Percentiles rank a stretch among this genome's conserved stretches.
Conservation (phyloP, 768 basidiomycete species). For the Trametes cinnabarina region DNA sequence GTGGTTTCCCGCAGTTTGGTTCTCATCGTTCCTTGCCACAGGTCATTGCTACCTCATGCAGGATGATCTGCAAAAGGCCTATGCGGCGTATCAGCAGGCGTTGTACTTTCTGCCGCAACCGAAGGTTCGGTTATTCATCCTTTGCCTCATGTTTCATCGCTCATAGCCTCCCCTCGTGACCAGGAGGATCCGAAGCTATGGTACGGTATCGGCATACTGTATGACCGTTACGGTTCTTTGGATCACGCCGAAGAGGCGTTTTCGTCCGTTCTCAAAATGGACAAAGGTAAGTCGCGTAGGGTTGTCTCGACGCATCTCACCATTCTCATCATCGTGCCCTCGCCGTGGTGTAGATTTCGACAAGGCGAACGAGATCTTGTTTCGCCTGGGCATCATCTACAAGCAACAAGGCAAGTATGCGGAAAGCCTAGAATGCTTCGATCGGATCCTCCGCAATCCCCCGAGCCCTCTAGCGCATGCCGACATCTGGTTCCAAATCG, state of each 20-base stretch:
- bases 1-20: slow-evolving; percentile 11
- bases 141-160: slow-evolving; percentile 6
- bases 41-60: slow-evolving; percentile 99
- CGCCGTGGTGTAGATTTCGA: slow-evolving; percentile 70
- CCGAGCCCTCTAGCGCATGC: slow-evolving; percentile 94
- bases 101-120: slow-evolving; percentile 94
- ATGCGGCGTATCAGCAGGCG: slow-evolving; percentile 97
- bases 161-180: slow-evolving; percentile 11
- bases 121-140: slow-evolving; percentile 53
- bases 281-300: slow-evolving; percentile 67
- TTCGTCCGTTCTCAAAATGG: slow-evolving; percentile 93
- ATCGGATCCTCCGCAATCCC: slow-evolving; percentile 93
- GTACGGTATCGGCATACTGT: slow-evolving; percentile 99
- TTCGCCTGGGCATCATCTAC: slow-evolving; percentile 98
- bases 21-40: slow-evolving; percentile 32
- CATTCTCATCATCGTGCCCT: slow-evolving; percentile 15
- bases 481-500: slow-evolving; percentile 99
- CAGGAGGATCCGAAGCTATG: slow-evolving; percentile 96
- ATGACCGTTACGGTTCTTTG: slow-evolving; percentile 96
- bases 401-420: slow-evolving; percentile 96
- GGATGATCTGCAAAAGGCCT: slow-evolving; percentile 97
- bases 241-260: slow-evolving; percentile 99
- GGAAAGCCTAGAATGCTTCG: slow-evolving; percentile 88
- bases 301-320: neutral
- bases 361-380: slow-evolving; percentile 98